These are phyloP conservation scores for Plantago major DNA, from an alignment of 257 asterid genomes.

Conservation along the genomic window DNA sequence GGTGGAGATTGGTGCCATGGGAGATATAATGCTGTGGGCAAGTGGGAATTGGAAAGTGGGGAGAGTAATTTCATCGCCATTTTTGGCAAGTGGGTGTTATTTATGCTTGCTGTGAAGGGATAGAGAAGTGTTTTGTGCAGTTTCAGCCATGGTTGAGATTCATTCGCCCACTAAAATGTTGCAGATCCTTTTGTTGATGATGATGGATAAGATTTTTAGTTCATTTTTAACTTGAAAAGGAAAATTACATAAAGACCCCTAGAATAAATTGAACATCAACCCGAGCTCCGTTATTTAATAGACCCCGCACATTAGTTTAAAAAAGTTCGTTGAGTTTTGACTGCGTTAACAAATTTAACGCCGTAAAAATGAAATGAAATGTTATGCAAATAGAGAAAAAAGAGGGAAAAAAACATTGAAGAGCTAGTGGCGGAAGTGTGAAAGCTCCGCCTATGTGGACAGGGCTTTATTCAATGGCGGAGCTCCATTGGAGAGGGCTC, in stretches of 20 bases:
- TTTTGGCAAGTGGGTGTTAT: background rate
- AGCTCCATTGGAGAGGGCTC: too few relatives aligned
- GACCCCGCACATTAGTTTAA: too few relatives aligned
- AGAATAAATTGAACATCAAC: too few relatives aligned
- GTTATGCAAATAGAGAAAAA: too few relatives aligned
- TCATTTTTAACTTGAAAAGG: background rate
- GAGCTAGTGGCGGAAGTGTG: too few relatives aligned
- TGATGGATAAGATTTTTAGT: background rate
- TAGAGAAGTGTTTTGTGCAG: background rate
- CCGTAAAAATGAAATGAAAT: too few relatives aligned
- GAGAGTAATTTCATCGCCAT: background rate
- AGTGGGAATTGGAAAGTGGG: background rate
- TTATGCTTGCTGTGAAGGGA: background rate
- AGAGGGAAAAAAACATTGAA: too few relatives aligned
- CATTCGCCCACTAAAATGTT: background rate
- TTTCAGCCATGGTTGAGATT: background rate
- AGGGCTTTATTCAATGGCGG: too few relatives aligned
- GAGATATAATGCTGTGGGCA: background rate
- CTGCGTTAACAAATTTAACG: too few relatives aligned
- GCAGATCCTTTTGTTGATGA: background rate
- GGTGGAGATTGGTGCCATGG: background rate
- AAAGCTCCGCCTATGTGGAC: too few relatives aligned
- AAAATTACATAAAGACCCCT: background rate
- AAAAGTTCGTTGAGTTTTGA: too few relatives aligned
- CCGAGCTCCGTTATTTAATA: too few relatives aligned